Evolutionary conservation across 306 rosid genomes (phyloP).

Genomic region (Cyamopsis tetragonoloba): DNA sequence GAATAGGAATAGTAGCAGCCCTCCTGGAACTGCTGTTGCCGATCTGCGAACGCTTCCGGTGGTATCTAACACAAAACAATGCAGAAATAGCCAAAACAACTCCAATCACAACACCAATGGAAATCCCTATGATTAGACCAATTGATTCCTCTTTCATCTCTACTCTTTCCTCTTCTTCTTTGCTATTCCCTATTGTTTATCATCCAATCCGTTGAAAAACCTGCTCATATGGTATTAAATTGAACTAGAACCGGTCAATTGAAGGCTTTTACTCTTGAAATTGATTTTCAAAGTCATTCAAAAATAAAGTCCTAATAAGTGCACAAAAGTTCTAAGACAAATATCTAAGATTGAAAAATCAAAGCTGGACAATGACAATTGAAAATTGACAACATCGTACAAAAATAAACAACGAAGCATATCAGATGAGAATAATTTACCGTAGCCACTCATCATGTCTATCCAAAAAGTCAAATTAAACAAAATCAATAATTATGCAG

Average conservation of each 20-base stretch:
- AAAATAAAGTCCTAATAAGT: slow-evolving; percentile 22
- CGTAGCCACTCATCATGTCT: neutral
- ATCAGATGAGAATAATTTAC: slow-evolving; percentile 16
- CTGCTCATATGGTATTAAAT: slow-evolving; percentile 37
- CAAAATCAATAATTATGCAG: neutral
- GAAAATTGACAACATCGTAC: neutral
- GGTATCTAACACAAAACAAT: slow-evolving; percentile 75
- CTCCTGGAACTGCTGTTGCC: slow-evolving; percentile 95
- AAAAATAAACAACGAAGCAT: slow-evolving; percentile 15
- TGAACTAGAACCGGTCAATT: slow-evolving; percentile 37
- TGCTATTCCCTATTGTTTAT: slow-evolving; percentile 37
- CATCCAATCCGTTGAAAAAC: slow-evolving; percentile 46
- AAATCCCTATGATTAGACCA: slow-evolving; percentile 88
- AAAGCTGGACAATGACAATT: slow-evolving; percentile 16
- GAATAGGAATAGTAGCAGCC: slow-evolving; percentile 81
- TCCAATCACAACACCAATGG: slow-evolving; percentile 93
- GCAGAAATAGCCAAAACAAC: slow-evolving; percentile 75
- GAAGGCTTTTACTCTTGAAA: slow-evolving; percentile 21
- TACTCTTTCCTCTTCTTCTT: slow-evolving; percentile 21
- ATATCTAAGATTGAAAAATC: slow-evolving; percentile 26
- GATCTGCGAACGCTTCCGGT: slow-evolving; percentile 79
- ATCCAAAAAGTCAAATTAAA: slow-evolving; percentile 23
- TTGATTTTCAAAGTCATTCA: slow-evolving; percentile 32
- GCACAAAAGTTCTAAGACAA: neutral
- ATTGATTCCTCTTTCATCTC: slow-evolving; percentile 83